A percentile compares a stretch with the other conserved stretches of the same genome.
These are phyloP conservation scores for Neocatenulostroma microsporum DNA, from an alignment of 2,329 filamentous ascomycete species.

Conservation along the genomic window DNA sequence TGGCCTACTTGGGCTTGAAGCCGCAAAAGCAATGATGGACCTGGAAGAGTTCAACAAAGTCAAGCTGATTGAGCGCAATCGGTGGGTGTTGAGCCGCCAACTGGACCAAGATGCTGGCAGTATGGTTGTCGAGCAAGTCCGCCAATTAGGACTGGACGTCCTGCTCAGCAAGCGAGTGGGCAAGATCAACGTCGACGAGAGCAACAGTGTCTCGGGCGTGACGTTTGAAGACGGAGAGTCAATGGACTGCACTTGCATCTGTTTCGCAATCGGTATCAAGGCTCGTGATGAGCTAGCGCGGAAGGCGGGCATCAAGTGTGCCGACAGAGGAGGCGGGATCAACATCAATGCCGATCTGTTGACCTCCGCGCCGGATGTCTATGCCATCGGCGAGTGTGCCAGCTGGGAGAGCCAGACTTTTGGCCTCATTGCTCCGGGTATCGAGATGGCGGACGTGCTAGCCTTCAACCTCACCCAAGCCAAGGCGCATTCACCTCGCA, in stretches of 20 bases:
- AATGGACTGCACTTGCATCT: conserved; percentile 71
- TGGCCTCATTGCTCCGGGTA: conserved; percentile 78
- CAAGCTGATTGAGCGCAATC: conserved; percentile 71
- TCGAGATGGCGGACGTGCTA: conserved; percentile 89
- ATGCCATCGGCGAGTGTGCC: conserved; percentile 85
- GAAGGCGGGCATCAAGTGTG: conserved; percentile 62
- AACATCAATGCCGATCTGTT: conserved; percentile 59
- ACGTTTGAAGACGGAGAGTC: conserved; percentile 72
- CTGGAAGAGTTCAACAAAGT: conserved; percentile 66
- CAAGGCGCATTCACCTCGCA: conserved; percentile 58
- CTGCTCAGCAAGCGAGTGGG: conserved; percentile 68
- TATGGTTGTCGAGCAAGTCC: conserved; percentile 76
- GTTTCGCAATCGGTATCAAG: conserved; percentile 83
- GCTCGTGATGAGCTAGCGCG: conserved; percentile 70
- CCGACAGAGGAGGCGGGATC: conserved; percentile 66
- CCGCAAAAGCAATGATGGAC: conserved; percentile 87
- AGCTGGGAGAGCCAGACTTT: conserved; percentile 84
- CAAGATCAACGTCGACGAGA: conserved; percentile 59
- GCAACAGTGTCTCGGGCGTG: conserved; percentile 64
- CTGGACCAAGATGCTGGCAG: conserved; percentile 71
- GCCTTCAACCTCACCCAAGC: conserved; percentile 86
- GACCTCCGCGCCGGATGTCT: conserved; percentile 66
- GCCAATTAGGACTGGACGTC: conserved; percentile 72
- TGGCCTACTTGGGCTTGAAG: conserved; percentile 76
- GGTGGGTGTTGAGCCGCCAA: conserved; percentile 76